These are phyloP conservation scores for Panicum virgatum DNA, from an alignment of 202 grass and related monocot genomes.

Conservation along the genomic window DNA sequence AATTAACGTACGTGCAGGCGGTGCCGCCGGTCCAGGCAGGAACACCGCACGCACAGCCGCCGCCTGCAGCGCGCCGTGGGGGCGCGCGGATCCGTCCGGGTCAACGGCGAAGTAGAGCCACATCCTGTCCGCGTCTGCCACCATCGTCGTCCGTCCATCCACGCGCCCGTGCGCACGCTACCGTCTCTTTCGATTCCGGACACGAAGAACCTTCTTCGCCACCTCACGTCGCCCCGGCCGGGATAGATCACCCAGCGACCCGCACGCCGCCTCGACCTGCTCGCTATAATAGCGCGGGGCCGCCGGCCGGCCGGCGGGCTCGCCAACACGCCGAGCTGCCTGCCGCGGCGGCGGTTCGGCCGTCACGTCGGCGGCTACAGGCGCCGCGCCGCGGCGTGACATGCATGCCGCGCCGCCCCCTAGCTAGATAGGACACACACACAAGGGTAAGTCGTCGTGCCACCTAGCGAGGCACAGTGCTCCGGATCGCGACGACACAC, in stretches of 20 bases:
- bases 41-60: too few species aligned
- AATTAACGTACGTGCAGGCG: too few species aligned
- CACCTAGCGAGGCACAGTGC: background rate
- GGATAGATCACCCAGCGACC: too few species aligned
- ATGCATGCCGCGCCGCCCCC: background rate
- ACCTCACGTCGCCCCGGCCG: background rate
- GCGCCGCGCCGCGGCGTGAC: background rate
- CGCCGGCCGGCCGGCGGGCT: background rate
- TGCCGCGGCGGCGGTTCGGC: background rate
- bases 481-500: background rate
- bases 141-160: background rate
- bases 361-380: conserved; percentile 27
- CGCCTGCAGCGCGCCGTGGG: conserved; percentile 15
- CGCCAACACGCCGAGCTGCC: background rate
- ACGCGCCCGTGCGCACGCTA: background rate
- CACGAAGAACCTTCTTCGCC: background rate
- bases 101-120: conserved; percentile 28
- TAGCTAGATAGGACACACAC: too few species aligned
- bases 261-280: too few species aligned
- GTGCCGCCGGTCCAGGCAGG: background rate
- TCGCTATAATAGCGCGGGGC: too few species aligned
- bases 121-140: conserved; percentile 4
- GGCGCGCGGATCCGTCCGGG: conserved; percentile 23
- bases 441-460: too few species aligned
- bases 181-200: background rate